Evolutionary conservation across 2,329 filamentous ascomycete genomes (phyloP).

Genomic region (Stagonosporopsis tanaceti): DNA sequence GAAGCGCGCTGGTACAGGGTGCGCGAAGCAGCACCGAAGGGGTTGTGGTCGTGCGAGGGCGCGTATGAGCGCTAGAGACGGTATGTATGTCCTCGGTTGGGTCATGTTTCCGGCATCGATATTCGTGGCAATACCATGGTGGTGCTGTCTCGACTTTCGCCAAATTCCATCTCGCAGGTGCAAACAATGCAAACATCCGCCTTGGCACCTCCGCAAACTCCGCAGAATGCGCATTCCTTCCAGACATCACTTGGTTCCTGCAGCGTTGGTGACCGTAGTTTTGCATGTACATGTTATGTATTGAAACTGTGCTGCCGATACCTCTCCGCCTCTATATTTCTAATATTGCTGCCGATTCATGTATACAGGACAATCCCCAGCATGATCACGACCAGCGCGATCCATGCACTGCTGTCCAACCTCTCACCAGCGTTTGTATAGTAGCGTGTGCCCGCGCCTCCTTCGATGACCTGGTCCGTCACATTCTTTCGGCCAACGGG

Average conservation of each 20-base stretch:
- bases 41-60: slow-evolving; percentile 33
- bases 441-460: slow-evolving; percentile 8
- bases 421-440: slow-evolving; percentile 9
- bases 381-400: slow-evolving; percentile 9
- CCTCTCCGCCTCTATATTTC: neutral
- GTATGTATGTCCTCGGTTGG: slow-evolving; percentile 33
- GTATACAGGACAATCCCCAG: slow-evolving; percentile 6
- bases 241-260: no score
- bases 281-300: no score
- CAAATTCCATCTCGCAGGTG: slow-evolving; percentile 9
- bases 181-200: slow-evolving; percentile 25
- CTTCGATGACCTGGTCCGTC: slow-evolving; percentile 13
- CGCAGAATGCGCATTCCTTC: slow-evolving; percentile 2
- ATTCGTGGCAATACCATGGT: neutral
- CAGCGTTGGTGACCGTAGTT: no score
- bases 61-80: slow-evolving; percentile 37
- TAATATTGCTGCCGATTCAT: neutral
- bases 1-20: slow-evolving; percentile 26
- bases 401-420: slow-evolving; percentile 7
- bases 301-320: neutral
- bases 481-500: slow-evolving; percentile 54
- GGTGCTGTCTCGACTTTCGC: slow-evolving; percentile 21
- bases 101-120: neutral
- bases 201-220: slow-evolving; percentile 40
- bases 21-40: slow-evolving; percentile 28